Percentiles rank a stretch among this genome's conserved stretches.
Evolutionary conservation across 192 early-diverging fungal genomes (phyloP).

Genomic region (Coemansia sp.): DNA sequence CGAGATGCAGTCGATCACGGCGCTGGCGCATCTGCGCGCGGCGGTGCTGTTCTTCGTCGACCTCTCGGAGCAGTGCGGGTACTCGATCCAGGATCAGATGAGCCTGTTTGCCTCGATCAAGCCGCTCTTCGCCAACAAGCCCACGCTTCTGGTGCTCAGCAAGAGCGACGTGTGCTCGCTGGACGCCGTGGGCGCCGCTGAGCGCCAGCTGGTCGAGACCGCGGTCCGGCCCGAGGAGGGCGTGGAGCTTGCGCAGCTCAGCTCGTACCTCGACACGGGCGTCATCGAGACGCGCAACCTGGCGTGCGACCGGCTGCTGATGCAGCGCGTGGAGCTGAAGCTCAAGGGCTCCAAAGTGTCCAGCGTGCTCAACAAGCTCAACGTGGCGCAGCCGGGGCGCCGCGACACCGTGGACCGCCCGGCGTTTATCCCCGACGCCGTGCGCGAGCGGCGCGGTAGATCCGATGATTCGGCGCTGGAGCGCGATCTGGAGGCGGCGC

Average conservation of each 20-base stretch:
- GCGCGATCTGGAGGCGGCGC: slow-evolving; percentile 82
- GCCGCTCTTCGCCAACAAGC: slow-evolving; percentile 98
- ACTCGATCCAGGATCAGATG: slow-evolving; percentile 87
- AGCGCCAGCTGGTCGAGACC: slow-evolving; percentile 70
- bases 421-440: slow-evolving; percentile 75
- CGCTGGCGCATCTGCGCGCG: slow-evolving; percentile 93
- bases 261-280: slow-evolving; percentile 90
- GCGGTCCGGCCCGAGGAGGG: slow-evolving; percentile 59
- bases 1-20: slow-evolving; percentile 99
- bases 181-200: slow-evolving; percentile 69
- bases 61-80: slow-evolving; percentile 97
- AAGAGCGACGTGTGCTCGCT: slow-evolving; percentile 90
- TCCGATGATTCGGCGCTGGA: slow-evolving; percentile 60
- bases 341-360: slow-evolving; percentile 85
- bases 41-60: slow-evolving; percentile 98
- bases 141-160: slow-evolving; percentile 88
- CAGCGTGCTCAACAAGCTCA: slow-evolving; percentile 92
- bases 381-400: slow-evolving; percentile 81
- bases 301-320: slow-evolving; percentile 91
- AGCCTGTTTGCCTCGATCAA: slow-evolving; percentile 91
- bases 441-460: slow-evolving; percentile 52
- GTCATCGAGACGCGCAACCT: slow-evolving; percentile 93
- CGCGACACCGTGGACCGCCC: slow-evolving; percentile 84
- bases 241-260: slow-evolving; percentile 76
- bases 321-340: slow-evolving; percentile 91